phyloP scores from a whole-genome alignment of 2,329 filamentous ascomycete genomes.

The Parastagonospora nodorum region DNA sequence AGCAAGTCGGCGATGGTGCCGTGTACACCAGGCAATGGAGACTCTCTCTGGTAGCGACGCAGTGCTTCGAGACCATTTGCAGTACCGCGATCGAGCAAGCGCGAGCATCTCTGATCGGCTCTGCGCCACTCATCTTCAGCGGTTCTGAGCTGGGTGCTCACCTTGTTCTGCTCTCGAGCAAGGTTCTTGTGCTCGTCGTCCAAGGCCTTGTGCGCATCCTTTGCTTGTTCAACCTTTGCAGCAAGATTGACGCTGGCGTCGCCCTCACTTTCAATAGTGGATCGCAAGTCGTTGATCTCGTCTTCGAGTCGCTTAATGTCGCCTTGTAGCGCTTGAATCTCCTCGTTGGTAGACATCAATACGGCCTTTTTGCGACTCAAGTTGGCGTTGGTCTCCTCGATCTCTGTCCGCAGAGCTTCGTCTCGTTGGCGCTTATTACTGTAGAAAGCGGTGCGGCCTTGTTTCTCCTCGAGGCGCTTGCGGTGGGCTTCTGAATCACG shows the following conservation, averaged over 20 bases:
- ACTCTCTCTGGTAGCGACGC: constrained; percentile 77
- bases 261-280: constrained; percentile 78
- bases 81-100: constrained; percentile 89
- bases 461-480: constrained; percentile 86
- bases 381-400: constrained; percentile 77
- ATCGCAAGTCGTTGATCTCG: constrained; percentile 72
- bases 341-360: constrained; percentile 80
- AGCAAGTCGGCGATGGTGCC: constrained; percentile 94
- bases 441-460: constrained; percentile 86
- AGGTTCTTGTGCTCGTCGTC: constrained; percentile 87
- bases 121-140: constrained; percentile 76
- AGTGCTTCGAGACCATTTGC: constrained; percentile 86
- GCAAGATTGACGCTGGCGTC: constrained; percentile 73
- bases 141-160: constrained; percentile 77
- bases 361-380: constrained; percentile 83
- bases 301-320: constrained; percentile 74
- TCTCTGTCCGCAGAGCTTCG: constrained; percentile 77
- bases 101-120: constrained; percentile 76
- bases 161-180: constrained; percentile 85
- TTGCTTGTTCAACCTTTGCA: constrained; percentile 75
- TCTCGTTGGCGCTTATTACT: constrained; percentile 88
- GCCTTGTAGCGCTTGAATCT: constrained; percentile 72
- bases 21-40: constrained; percentile 83
- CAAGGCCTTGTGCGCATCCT: constrained; percentile 77
- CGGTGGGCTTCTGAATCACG: constrained; percentile 76